These are phyloP conservation scores for Pelargonium fulgidum DNA, from an alignment of 441 rosid species.

Conservation along the genomic window DNA sequence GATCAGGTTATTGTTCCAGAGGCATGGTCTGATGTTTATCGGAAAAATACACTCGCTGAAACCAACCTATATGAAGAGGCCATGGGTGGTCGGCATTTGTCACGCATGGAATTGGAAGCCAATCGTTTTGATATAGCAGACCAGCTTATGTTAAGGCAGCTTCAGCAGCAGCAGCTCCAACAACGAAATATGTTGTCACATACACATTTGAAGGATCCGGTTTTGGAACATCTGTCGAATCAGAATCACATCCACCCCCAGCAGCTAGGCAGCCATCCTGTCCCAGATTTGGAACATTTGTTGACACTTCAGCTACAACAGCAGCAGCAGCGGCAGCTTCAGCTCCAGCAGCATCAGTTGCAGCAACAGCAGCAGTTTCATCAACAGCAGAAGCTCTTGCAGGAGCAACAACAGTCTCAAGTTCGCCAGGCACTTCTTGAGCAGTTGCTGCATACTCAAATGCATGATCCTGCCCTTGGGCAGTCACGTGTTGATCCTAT, in stretches of 20 bases:
- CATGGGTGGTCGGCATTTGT: slow-evolving; percentile 39
- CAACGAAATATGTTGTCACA: slow-evolving; percentile 26
- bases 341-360: slow-evolving; percentile 5
- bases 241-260: slow-evolving; percentile 25
- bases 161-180: slow-evolving; percentile 34
- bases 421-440: slow-evolving; percentile 48
- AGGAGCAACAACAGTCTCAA: slow-evolving; percentile 28
- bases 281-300: slow-evolving; percentile 41
- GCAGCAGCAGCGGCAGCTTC: slow-evolving; percentile 17
- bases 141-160: slow-evolving; percentile 42
- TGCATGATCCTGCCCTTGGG: slow-evolving; percentile 27
- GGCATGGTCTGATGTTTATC: slow-evolving; percentile 43
- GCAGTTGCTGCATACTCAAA: slow-evolving; percentile 27
- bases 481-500: slow-evolving; percentile 22
- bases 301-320: slow-evolving; percentile 38
- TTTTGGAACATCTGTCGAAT: slow-evolving; percentile 34
- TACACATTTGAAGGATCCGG: slow-evolving; percentile 12
- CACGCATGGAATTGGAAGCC: slow-evolving; percentile 48
- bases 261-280: slow-evolving; percentile 16
- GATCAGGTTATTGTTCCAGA: slow-evolving; percentile 40
- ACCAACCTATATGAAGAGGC: slow-evolving; percentile 38
- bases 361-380: slow-evolving; percentile 27
- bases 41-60: slow-evolving; percentile 33
- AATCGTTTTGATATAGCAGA: slow-evolving; percentile 46
- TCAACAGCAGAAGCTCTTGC: slow-evolving; percentile 34